Conservation (phyloP, 148 eudicot genomes). For the Silene conica region DNA sequence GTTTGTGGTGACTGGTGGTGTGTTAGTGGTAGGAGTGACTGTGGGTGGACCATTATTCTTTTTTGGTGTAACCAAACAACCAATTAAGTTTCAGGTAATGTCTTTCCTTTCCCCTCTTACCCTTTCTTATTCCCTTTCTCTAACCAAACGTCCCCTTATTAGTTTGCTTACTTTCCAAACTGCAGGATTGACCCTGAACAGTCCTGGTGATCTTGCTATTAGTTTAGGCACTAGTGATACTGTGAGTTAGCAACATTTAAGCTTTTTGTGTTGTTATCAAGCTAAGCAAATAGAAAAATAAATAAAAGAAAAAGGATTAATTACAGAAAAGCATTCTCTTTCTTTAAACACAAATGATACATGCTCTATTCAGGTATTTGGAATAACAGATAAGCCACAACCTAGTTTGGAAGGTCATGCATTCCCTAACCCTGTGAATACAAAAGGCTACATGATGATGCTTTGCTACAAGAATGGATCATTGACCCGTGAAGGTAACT, state of each 20-base stretch:
- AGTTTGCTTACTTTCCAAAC: not conserved
- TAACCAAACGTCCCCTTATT: too few species aligned
- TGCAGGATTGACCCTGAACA: slow-evolving; percentile 81
- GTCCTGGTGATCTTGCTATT: slow-evolving; percentile 89
- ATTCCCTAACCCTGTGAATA: slow-evolving; percentile 87
- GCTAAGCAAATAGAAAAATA: not conserved
- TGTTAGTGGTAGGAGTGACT: too few species aligned
- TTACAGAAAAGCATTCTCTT: not conserved
- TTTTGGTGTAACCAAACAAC: too few species aligned
- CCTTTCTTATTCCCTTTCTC: too few species aligned
- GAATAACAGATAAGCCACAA: slow-evolving; percentile 66
- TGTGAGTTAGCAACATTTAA: slow-evolving; percentile 39
- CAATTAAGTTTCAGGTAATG: too few species aligned
- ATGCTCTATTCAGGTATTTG: slow-evolving; percentile 58
- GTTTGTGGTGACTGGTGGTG: too few species aligned
- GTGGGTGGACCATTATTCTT: too few species aligned
- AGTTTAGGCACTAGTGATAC: slow-evolving; percentile 99
- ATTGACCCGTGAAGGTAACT: slow-evolving; percentile 83
- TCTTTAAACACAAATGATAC: slow-evolving; percentile 3
- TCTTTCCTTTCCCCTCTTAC: too few species aligned
- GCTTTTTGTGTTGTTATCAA: slow-evolving; percentile 1
- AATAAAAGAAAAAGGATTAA: not conserved
- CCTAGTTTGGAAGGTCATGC: slow-evolving; percentile 86
- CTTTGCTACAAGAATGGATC: slow-evolving; percentile 89
- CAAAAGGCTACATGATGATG: slow-evolving; percentile 91